These are phyloP conservation scores for Keithomyces neogunnii DNA, from an alignment of 2,329 filamentous ascomycete genomes.

Conservation along the genomic window DNA sequence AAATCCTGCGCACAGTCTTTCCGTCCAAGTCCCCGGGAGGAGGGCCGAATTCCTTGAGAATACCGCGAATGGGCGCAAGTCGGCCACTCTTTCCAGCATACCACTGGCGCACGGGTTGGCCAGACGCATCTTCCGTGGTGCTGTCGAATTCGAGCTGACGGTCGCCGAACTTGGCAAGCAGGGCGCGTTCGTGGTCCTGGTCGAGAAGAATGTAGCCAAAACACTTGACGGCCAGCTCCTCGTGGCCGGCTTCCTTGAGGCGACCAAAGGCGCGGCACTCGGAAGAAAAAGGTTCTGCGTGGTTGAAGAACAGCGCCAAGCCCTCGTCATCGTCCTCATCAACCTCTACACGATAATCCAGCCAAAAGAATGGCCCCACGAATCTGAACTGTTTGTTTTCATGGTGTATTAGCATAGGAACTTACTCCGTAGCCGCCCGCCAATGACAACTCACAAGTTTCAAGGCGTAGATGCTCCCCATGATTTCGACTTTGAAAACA, in stretches of 20 bases:
- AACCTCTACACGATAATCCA: neutral
- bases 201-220: slow-evolving; percentile 19
- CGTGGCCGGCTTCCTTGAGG: slow-evolving; percentile 15
- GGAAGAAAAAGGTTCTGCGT: slow-evolving; percentile 15
- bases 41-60: slow-evolving; percentile 14
- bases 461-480: slow-evolving; percentile 11
- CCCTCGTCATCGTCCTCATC: neutral
- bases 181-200: slow-evolving; percentile 8
- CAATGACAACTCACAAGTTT: slow-evolving; percentile 11
- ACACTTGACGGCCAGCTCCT: slow-evolving; percentile 14
- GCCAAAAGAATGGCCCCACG: neutral
- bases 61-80: slow-evolving; percentile 13
- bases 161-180: slow-evolving; percentile 6
- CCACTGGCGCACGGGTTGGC: neutral
- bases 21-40: neutral
- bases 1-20: neutral
- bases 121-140: neutral
- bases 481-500: slow-evolving; percentile 12
- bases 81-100: slow-evolving; percentile 7
- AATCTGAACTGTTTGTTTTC: neutral
- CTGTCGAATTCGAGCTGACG: slow-evolving; percentile 1
- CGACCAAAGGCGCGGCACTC: slow-evolving; percentile 20
- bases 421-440: neutral
- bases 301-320: slow-evolving; percentile 10
- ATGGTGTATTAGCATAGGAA: neutral